A percentile compares a stretch with the other conserved stretches of the same genome.
These are phyloP conservation scores for Cyanidium caldarium DNA, from an alignment of 23 red algal species.

Conservation along the genomic window DNA sequence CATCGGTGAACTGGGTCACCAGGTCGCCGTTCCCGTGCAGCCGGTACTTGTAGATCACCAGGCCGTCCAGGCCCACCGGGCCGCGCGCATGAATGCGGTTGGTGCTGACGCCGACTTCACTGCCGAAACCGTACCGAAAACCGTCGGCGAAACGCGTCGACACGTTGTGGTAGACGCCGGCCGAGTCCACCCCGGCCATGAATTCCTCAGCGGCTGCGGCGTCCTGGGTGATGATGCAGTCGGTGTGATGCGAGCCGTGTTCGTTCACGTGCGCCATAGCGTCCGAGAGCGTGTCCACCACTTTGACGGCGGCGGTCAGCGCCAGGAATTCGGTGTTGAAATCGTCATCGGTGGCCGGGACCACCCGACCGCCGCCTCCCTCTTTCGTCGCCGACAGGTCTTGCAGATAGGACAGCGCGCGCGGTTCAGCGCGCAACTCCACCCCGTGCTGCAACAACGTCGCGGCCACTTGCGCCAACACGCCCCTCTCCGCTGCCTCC, in stretches of 20 bases:
- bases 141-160: slow-evolving; percentile 96
- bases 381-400: neutral
- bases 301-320: slow-evolving; percentile 51
- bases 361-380: slow-evolving; percentile 5
- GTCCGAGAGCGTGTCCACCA: slow-evolving; percentile 40
- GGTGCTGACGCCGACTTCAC: slow-evolving; percentile 92
- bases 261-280: slow-evolving; percentile 78
- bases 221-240: slow-evolving; percentile 79
- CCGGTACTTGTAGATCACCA: slow-evolving; percentile 95
- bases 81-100: slow-evolving; percentile 78
- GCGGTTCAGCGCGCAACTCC: slow-evolving; percentile 37
- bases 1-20: slow-evolving; percentile 44
- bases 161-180: slow-evolving; percentile 85
- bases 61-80: slow-evolving; percentile 83
- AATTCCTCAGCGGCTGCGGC: slow-evolving; percentile 29
- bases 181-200: slow-evolving; percentile 70
- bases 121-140: slow-evolving; percentile 92
- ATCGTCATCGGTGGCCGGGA: slow-evolving; percentile 22
- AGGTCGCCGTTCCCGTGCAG: slow-evolving; percentile 69
- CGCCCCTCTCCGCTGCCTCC: neutral
- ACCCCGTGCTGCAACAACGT: slow-evolving; percentile 32
- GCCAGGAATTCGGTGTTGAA: slow-evolving; percentile 89
- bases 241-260: slow-evolving; percentile 88
- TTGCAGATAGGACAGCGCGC: slow-evolving; percentile 13
- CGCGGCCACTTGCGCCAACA: slow-evolving; percentile 8